Base-by-base conservation (phyloP, 441 rosid species). In the Bocquillonia castaneifolia region DNA sequence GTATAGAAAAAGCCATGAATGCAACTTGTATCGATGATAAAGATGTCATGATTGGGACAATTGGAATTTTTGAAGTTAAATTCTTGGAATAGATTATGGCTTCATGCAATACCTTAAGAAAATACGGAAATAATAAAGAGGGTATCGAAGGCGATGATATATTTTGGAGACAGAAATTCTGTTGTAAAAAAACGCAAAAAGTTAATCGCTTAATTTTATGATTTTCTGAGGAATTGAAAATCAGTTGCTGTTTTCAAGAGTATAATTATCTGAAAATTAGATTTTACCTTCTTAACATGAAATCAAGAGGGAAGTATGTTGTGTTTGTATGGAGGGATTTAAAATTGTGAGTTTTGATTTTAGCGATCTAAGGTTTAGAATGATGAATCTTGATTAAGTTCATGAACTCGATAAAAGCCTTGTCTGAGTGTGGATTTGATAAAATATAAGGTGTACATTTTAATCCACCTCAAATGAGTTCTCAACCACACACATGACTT, bases 11-110 rank as follows among this genome's bases (percentile, higher is more conserved):
- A 26, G 32, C 60, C 3, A 8, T 69, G 13, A 10, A 36, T 59
- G 31, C 34, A 58, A 51, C 26, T n/a, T 59, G 45, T 74, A 31
- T 51, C 56, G 31, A 32, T 63, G 26, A 52, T 61, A 59, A 76
- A 70, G 31, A 59, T 59, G 56, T 36, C 55, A 44, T 50, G 36
- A 37, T 2, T 28, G 0, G 15, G 51, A 61, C 63, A 12, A 28
- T 42, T 10, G 14, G 58, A 28, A 20, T 32, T 45, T 13, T 8
- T 13, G 28, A 53, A 65, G 22, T 37, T n/a, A 60, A 47, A 55
- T 42, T 51, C 23, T 51, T 5, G 39, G 39, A 60, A 51, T n/a
- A 26, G 26, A 31, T 63, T 25, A 47, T 7, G 6, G 31, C 28
- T 47, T 25, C n/a, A 10, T 34, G 45, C 54, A 40, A 39, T 52